These are phyloP conservation scores for Sporothrix pallida DNA, from an alignment of 2,329 filamentous ascomycete species.

Conservation along the genomic window DNA sequence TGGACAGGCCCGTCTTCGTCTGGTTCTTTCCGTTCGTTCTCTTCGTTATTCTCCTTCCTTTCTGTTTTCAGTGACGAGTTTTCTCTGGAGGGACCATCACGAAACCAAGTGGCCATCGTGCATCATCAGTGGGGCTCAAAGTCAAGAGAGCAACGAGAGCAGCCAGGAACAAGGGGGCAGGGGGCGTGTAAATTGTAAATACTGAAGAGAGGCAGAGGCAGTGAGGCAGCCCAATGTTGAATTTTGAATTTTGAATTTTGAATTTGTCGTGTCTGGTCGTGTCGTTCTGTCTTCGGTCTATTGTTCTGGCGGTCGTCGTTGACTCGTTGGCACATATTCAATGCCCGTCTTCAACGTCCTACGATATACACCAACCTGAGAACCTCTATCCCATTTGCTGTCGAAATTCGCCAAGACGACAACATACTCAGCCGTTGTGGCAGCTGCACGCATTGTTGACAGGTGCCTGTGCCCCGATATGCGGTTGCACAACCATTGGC, in stretches of 20 bases:
- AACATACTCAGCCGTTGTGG: neutral
- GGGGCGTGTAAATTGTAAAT: neutral
- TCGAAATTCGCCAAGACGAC: slow-evolving; percentile 16
- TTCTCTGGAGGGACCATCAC: neutral
- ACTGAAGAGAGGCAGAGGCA: neutral
- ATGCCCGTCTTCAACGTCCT: neutral
- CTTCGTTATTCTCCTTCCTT: neutral
- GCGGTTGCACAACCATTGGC: neutral
- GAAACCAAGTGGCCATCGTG: slow-evolving; percentile 17
- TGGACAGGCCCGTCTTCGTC: neutral
- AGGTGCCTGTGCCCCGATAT: slow-evolving; percentile 4
- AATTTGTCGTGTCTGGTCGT: neutral
- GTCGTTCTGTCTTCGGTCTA: neutral
- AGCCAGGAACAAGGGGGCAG: neutral
- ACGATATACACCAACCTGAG: neutral
- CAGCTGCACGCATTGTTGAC: neutral
- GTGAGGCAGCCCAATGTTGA: no score
- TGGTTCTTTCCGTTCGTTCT: neutral
- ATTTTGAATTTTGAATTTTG: neutral
- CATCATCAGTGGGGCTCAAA: slow-evolving; percentile 19
- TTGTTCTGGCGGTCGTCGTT: neutral
- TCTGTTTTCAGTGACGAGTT: slow-evolving; percentile 4
- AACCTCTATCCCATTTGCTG: neutral
- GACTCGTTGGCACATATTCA: neutral
- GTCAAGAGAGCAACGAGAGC: neutral